Conservation (phyloP, 345 rosid genomes). For the Corymbia maculata region DNA sequence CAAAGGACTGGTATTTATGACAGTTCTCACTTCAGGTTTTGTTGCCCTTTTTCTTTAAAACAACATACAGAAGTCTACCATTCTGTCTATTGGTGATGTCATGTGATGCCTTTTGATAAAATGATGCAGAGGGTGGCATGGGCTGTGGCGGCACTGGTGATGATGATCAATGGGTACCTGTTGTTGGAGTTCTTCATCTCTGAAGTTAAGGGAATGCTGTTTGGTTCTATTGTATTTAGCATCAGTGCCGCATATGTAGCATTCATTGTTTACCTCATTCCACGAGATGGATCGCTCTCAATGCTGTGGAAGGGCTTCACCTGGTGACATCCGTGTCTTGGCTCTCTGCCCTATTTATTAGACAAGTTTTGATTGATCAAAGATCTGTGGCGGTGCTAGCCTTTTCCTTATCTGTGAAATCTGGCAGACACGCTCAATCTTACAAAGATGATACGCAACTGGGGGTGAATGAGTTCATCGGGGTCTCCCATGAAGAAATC, state of each 20-base stretch:
- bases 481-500: background rate
- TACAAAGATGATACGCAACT: background rate
- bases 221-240: slow-evolving; percentile 39
- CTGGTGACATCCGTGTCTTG: background rate
- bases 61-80: background rate
- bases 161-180: slow-evolving; percentile 75
- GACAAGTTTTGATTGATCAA: background rate
- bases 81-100: background rate
- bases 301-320: background rate
- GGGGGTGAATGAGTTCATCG: background rate
- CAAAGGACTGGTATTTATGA: background rate
- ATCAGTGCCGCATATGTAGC: slow-evolving; percentile 55
- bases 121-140: slow-evolving; percentile 66
- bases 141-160: slow-evolving; percentile 80
- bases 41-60: background rate
- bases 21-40: background rate
- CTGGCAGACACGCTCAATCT: background rate
- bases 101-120: background rate
- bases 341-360: background rate
- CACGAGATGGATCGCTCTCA: slow-evolving; percentile 26
- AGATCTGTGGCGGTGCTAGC: background rate
- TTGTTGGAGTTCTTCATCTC: slow-evolving; percentile 68
- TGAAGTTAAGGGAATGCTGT: slow-evolving; percentile 59
- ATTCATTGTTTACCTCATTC: slow-evolving; percentile 61
- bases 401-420: background rate